Conservation (phyloP, 352 stramenopile species). For the Pythium coloratum region DNA sequence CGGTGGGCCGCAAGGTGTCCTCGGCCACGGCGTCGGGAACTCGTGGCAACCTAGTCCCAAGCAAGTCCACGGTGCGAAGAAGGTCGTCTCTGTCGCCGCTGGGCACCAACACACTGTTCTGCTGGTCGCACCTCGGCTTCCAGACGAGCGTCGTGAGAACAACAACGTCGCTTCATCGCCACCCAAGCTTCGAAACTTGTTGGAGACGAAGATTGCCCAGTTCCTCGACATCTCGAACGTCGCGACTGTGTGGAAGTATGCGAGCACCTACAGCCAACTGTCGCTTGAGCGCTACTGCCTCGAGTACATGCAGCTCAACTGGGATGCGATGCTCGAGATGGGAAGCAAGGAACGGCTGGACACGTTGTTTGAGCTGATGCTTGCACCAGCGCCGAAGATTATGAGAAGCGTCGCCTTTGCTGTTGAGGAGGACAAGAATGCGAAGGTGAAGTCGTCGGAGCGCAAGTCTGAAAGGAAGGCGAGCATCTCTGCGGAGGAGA, state of each 20-base stretch:
- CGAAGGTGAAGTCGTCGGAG: constrained; percentile 1
- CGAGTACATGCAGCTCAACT: constrained; percentile 70
- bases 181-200: constrained; percentile 35
- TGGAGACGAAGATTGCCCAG: constrained; percentile 48
- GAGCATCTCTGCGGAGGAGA: constrained; percentile 13
- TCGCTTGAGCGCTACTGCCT: constrained; percentile 48
- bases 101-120: constrained; percentile 79
- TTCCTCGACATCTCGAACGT: constrained; percentile 67
- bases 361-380: constrained; percentile 61
- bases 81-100: constrained; percentile 59
- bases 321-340: constrained; percentile 70
- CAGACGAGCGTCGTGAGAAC: not conserved
- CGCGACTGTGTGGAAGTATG: constrained; percentile 58
- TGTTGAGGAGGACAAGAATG: constrained; percentile 11
- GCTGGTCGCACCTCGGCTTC: constrained; percentile 51
- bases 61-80: constrained; percentile 70
- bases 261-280: constrained; percentile 47
- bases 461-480: constrained; percentile 19
- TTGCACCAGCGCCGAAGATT: constrained; percentile 30
- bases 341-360: constrained; percentile 62
- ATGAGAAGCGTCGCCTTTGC: not conserved
- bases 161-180: not conserved
- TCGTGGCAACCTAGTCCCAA: constrained; percentile 83
- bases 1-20: constrained; percentile 61
- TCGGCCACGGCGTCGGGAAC: constrained; percentile 69